Conservation (phyloP, 176 grass and related monocot species). For the Oryza brachyantha region DNA sequence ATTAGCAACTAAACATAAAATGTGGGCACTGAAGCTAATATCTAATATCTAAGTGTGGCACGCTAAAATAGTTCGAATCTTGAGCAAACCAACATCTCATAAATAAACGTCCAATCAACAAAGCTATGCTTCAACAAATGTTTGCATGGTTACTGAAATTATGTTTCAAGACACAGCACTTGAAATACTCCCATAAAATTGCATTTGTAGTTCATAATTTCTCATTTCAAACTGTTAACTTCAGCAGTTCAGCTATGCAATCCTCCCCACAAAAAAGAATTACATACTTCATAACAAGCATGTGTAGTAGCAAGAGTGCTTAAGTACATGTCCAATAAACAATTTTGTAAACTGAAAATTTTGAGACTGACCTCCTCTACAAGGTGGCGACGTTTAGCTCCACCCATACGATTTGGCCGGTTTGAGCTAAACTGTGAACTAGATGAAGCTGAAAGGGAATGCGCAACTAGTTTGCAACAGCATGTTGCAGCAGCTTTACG, state of each 20-base stretch:
- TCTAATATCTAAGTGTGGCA: not conserved
- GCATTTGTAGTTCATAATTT: not conserved
- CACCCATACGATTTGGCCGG: constrained; percentile 79
- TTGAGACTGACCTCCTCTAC: constrained; percentile 77
- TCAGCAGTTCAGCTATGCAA: not conserved
- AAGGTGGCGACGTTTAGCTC: constrained; percentile 70
- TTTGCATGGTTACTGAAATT: not conserved
- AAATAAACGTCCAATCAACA: not conserved
- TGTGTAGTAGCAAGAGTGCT: not conserved
- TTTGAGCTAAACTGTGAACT: constrained; percentile 69
- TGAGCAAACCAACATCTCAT: not conserved
- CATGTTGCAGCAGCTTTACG: constrained; percentile 84
- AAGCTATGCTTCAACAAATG: constrained; percentile 14
- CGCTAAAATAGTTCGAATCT: not conserved
- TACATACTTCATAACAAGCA: not conserved
- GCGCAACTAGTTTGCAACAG: constrained; percentile 85
- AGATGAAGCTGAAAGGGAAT: constrained; percentile 70
- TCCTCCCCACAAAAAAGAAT: not conserved
- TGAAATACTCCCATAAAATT: not conserved
- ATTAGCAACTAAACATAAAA: constrained; percentile 6
- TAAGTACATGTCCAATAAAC: constrained; percentile 3
- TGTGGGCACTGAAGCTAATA: constrained; percentile 6
- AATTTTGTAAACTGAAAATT: not conserved
- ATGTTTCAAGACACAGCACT: not conserved
- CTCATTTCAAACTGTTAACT: not conserved